Evolutionary conservation across 2,329 filamentous ascomycete species (phyloP).

Genomic region (Chrysosporium queenslandicum): DNA sequence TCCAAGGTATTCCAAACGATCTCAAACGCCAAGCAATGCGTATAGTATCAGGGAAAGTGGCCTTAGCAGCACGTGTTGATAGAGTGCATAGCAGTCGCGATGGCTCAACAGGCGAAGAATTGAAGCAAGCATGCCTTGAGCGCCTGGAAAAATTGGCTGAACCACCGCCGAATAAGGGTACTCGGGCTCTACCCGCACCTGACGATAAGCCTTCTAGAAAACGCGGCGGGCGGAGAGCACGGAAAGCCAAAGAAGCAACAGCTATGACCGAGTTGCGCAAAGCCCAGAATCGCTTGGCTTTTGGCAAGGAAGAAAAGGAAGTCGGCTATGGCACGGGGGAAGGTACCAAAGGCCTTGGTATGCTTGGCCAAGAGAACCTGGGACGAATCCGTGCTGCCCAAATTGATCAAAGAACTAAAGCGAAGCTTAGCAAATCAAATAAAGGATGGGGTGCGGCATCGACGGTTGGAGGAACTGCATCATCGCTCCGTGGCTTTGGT

Average conservation of each 20-base stretch:
- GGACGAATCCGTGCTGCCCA: constrained; percentile 82
- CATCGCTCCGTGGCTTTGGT: constrained; percentile 70
- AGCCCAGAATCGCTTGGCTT: constrained; percentile 90
- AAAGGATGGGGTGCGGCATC: constrained; percentile 78
- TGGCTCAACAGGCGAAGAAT: constrained; percentile 69
- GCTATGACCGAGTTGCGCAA: constrained; percentile 96
- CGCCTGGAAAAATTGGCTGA: constrained; percentile 88
- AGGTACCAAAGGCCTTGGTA: constrained; percentile 76
- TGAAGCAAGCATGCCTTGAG: constrained; percentile 73
- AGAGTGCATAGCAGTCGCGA: constrained; percentile 71
- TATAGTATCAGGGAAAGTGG: constrained; percentile 84
- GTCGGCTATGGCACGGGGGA: constrained; percentile 83
- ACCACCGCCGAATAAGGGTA: constrained; percentile 78
- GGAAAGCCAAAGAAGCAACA: constrained; percentile 92
- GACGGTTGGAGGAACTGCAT: constrained; percentile 53
- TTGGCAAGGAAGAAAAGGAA: constrained; percentile 91
- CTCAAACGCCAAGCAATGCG: constrained; percentile 89
- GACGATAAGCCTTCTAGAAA: constrained; percentile 94
- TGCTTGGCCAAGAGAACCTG: constrained; percentile 83
- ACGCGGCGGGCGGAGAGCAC: constrained; percentile 75
- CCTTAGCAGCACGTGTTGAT: constrained; percentile 86
- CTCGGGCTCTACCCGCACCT: constrained; percentile 75
- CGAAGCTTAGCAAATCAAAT: constrained; percentile 88
- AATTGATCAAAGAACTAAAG: constrained; percentile 84
- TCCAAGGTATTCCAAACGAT: constrained; percentile 73